Evolutionary conservation across 208 protist genomes (phyloP).

Genomic region (Ichthyophonus hoferi): DNA sequence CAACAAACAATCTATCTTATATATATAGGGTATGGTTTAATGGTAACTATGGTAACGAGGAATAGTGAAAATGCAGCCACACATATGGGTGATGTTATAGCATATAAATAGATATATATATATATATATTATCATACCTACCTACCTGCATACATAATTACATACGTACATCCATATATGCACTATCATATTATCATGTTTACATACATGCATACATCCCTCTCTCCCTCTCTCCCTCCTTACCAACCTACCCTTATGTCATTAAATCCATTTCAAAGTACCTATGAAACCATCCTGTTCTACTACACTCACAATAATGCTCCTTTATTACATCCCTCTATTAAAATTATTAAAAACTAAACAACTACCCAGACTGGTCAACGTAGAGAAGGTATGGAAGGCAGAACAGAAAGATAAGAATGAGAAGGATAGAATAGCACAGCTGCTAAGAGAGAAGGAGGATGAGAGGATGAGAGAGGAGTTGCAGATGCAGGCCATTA

Average conservation of each 20-base stretch:
- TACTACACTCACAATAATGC: neutral
- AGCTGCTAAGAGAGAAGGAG: constrained; percentile 17
- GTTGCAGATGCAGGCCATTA: neutral
- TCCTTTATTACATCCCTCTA: neutral
- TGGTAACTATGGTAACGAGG: neutral
- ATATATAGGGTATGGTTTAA: neutral
- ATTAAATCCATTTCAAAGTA: neutral
- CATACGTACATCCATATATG: neutral
- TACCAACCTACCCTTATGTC: neutral
- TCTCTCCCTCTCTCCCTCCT: neutral
- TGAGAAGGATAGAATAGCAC: constrained; percentile 9
- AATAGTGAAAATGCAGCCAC: no score
- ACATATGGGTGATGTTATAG: no score
- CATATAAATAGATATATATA: neutral
- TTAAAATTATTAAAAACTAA: neutral
- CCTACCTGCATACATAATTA: neutral
- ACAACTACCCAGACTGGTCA: neutral
- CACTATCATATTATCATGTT: neutral
- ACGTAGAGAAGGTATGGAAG: constrained; percentile 30
- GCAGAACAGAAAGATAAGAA: constrained; percentile 27
- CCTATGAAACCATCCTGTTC: neutral
- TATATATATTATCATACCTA: neutral
- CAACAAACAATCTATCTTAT: neutral
- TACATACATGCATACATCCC: neutral
- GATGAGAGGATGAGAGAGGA: constrained; percentile 12